Evolutionary conservation across 2,329 filamentous ascomycete species (phyloP), one percentile per base, ranked within the genome.

Genomic region (Cryphonectria radicalis): DNA sequence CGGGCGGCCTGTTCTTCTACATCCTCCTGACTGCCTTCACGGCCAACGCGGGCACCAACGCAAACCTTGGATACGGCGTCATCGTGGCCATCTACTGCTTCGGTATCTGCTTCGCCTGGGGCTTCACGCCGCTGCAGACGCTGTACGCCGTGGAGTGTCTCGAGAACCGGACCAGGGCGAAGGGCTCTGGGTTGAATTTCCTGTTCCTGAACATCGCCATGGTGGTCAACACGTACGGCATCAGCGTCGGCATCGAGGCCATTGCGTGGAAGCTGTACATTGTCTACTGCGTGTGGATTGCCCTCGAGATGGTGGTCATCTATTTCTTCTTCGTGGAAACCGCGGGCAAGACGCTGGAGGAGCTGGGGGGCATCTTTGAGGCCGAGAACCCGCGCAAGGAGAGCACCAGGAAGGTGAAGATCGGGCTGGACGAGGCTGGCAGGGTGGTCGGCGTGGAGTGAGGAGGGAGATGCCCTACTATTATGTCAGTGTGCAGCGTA

Each of bases 251-350:
- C 4, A 78, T 87, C 70, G 80, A 82, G 19, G 79, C 81, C 63
- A 86, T 87, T 63, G 81, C 80, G 2, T 88, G 84, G 84, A 82
- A 83, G 72, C 84, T 84, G 2, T 87, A 87, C 74, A 85, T 87
- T 73, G 76, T 85, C 67, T 85, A 86, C 74, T 81, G 79, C n/a
- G 74, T 78, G 43, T 83, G 81, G 80, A 82, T 82, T 69, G 79
- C 79, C 11, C 74, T 83, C 40, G 80, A 83, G 72, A 76, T 81
- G 5, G 66, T 76, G 7, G 76, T 82, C 40, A 83, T 87, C 22
- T 87, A 82, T 73, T 82, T 86, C 71, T 80, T 85, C 66, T 83
- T 85, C 66, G 82, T 84, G 0, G 85, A 86, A 76, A 86, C 84
- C 7, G 82, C 82, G 68, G 81, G 82, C 46, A 81, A 70, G 65